Base-by-base conservation (phyloP, 2,329 filamentous ascomycete species). In the Epichloe aotearoae region DNA sequence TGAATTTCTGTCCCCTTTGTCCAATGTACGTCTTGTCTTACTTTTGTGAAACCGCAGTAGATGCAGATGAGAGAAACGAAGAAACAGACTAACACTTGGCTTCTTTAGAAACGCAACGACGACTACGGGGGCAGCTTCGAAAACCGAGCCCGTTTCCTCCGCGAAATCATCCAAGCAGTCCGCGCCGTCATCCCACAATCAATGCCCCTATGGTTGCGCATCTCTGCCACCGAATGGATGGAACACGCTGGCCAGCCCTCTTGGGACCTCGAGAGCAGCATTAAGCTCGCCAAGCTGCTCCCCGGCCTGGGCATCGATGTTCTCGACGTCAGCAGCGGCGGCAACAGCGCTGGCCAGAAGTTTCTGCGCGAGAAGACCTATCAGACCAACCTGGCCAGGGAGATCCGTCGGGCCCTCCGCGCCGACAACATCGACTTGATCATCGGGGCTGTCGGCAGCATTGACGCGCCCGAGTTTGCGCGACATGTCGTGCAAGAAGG, bases 271-370 rank as follows among this genome's bases (percentile, higher is more conserved):
- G 39, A 42, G 15, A 30, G 43, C 1, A 85, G 66, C 52, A 77
- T 85, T 54, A 70, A 68, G 50, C 77, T 93, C 3, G 85, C 87
- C 14, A 75, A 78, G 62, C 70, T 84, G 8, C 76, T 96, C 1
- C 84, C 86, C 0, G 77, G 76, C 0, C 72, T 75, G 12, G 90
- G 90, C 33, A 76, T 95, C 42, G 90, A 96, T 63, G 71, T 95
- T 15, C 74, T 95, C 33, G 90, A 96, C 64, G 80, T 95, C 52
- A 88, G 83, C 58, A 83, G 82, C 1, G 88, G 82, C 37, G 90
- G 86, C 39, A 85, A 86, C 62, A 77, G 81, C 62, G 66, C 72
- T 37, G 64, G 67, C 43, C 82, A 86, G 62, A 71, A 80, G 62
- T 79, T 88, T 55, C 66, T 77, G 19, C 59, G 74, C 12, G 75